Evolutionary conservation across 202 grass and related monocot genomes (phyloP).

Genomic region (Carex sylvatica): DNA sequence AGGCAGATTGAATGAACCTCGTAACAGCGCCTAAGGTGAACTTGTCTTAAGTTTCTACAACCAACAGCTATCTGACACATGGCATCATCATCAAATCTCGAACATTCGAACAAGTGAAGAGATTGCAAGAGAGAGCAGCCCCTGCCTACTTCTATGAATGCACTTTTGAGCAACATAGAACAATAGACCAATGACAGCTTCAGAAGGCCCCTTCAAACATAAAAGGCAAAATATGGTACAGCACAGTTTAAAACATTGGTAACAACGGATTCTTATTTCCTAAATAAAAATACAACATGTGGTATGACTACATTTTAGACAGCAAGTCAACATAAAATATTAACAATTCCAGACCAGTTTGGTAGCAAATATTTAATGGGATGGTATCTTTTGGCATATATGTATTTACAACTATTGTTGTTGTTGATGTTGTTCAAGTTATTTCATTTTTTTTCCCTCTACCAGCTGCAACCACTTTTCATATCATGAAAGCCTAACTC

Average conservation of each 20-base stretch:
- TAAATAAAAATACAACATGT: conserved; percentile 5
- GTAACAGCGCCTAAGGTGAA: conserved; percentile 81
- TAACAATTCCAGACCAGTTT: neutral
- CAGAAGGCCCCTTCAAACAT: conserved; percentile 52
- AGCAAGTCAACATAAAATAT: neutral
- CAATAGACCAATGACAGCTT: conserved; percentile 81
- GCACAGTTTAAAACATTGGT: neutral
- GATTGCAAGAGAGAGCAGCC: conserved; percentile 68
- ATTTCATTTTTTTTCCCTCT: neutral
- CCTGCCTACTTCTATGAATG: conserved; percentile 81
- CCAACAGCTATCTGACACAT: conserved; percentile 71
- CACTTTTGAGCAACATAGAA: conserved; percentile 67
- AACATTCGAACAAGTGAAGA: conserved; percentile 77
- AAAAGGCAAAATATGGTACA: neutral
- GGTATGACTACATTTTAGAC: neutral
- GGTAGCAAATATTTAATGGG: neutral
- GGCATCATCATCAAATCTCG: conserved; percentile 71
- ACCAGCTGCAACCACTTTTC: neutral
- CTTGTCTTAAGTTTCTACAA: conserved; percentile 69
- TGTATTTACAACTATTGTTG: neutral
- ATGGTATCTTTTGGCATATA: neutral
- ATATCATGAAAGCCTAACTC: neutral
- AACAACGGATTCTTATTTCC: neutral
- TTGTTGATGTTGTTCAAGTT: neutral
- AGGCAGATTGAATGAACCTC: conserved; percentile 48